Conservation (phyloP, 495 filamentous ascomycete genomes). For the Podospora pseudocomata region DNA sequence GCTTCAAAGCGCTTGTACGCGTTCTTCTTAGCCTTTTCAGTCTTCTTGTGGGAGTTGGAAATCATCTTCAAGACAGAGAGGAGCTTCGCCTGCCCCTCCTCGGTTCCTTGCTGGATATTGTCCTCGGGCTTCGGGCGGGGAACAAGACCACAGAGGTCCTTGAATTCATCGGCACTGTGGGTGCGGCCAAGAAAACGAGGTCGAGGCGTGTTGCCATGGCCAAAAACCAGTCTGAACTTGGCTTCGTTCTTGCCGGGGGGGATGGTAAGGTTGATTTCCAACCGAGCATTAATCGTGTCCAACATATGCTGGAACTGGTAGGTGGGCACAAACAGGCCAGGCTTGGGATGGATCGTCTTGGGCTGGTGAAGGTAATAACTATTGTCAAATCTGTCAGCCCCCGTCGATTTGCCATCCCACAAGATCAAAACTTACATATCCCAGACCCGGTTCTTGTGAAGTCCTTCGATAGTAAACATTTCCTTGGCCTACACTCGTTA, state of each 20-base stretch:
- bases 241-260: constrained; percentile 41
- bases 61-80: constrained; percentile 11
- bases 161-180: constrained; percentile 33
- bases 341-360: constrained; percentile 36
- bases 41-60: constrained; percentile 23
- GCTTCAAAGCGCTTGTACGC: constrained; percentile 39
- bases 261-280: constrained; percentile 48
- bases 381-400: not conserved
- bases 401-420: not conserved
- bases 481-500: constrained; percentile 43
- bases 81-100: constrained; percentile 17
- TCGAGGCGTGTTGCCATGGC: constrained; percentile 49
- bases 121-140: constrained; percentile 26
- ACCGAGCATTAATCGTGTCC: constrained; percentile 52
- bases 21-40: constrained; percentile 43
- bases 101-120: constrained; percentile 16
- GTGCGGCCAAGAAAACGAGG: constrained; percentile 64
- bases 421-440: constrained; percentile 60
- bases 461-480: constrained; percentile 57
- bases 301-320: constrained; percentile 59
- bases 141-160: constrained; percentile 28
- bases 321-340: constrained; percentile 61
- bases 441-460: constrained; percentile 54
- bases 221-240: constrained; percentile 57
- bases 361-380: constrained; percentile 69